Evolutionary conservation across 1,139 yeast genomes (phyloP).

Genomic region (Geotrichum reessii): DNA sequence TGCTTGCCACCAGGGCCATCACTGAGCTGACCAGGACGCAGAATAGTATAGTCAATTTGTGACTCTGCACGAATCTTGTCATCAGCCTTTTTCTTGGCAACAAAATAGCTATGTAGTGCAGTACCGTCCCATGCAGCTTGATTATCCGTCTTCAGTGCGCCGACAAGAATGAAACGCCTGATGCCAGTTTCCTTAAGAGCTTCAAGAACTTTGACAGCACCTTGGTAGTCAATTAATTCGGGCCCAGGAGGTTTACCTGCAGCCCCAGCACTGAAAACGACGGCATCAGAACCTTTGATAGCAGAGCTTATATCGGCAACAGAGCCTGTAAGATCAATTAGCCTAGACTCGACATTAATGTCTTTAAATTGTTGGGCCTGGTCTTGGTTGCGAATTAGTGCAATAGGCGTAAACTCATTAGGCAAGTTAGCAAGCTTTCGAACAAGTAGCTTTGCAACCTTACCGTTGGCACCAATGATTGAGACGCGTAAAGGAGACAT

Average conservation of each 20-base stretch:
- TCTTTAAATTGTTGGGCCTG: slow-evolving; percentile 41
- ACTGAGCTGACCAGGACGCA: slow-evolving; percentile 45
- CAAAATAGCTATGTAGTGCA: slow-evolving; percentile 41
- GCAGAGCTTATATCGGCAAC: slow-evolving; percentile 39
- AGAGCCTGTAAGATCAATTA: slow-evolving; percentile 37
- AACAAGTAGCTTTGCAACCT: slow-evolving; percentile 46
- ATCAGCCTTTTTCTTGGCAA: slow-evolving; percentile 56
- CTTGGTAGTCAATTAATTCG: slow-evolving; percentile 53
- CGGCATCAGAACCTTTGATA: slow-evolving; percentile 49
- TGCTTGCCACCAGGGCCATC: slow-evolving; percentile 43
- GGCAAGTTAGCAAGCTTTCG: slow-evolving; percentile 30
- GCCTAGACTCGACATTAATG: slow-evolving; percentile 39
- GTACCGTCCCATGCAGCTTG: slow-evolving; percentile 40
- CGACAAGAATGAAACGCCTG: slow-evolving; percentile 48
- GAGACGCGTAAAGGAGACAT: slow-evolving; percentile 34
- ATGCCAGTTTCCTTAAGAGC: slow-evolving; percentile 48
- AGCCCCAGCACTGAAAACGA: slow-evolving; percentile 60
- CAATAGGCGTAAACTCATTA: slow-evolving; percentile 41
- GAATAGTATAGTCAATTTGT: slow-evolving; percentile 47
- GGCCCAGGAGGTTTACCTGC: slow-evolving; percentile 46
- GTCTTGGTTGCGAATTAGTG: slow-evolving; percentile 46
- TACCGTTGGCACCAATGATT: slow-evolving; percentile 61
- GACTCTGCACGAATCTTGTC: slow-evolving; percentile 39
- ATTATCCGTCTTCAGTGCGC: slow-evolving; percentile 52
- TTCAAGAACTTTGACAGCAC: slow-evolving; percentile 54